Percentiles rank a stretch among this genome's conserved stretches.
These are phyloP conservation scores for Epicoccum sorghinum DNA, from an alignment of 2,329 filamentous ascomycete species.

Conservation along the genomic window DNA sequence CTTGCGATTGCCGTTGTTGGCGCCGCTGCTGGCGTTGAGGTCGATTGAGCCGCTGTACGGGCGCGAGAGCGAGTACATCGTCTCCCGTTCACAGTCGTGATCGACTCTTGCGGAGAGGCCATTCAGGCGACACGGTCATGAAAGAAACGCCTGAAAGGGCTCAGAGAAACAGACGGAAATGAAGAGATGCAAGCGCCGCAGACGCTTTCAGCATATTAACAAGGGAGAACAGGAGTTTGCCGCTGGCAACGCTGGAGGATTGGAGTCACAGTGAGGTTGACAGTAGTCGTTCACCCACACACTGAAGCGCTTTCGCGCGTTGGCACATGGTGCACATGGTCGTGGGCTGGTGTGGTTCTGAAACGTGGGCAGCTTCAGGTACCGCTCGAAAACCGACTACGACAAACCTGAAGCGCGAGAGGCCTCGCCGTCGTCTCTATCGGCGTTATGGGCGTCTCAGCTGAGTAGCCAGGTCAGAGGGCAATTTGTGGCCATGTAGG, in stretches of 20 bases:
- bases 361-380: slow-evolving; percentile 46
- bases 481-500: neutral
- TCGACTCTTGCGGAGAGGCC: slow-evolving; percentile 46
- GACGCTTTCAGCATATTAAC: slow-evolving; percentile 47
- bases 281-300: slow-evolving; percentile 33
- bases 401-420: slow-evolving; percentile 47
- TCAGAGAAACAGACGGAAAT: slow-evolving; percentile 37
- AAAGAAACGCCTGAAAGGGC: slow-evolving; percentile 37
- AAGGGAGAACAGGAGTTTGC: slow-evolving; percentile 32
- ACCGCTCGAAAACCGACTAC: slow-evolving; percentile 43
- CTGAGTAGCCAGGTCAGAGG: neutral
- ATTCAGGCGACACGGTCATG: slow-evolving; percentile 45
- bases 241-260: slow-evolving; percentile 30
- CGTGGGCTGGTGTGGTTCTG: slow-evolving; percentile 40
- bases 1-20: slow-evolving; percentile 27
- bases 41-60: slow-evolving; percentile 38
- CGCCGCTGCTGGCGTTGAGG: slow-evolving; percentile 20
- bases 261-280: slow-evolving; percentile 31
- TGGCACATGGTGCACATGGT: slow-evolving; percentile 43
- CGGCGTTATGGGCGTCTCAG: slow-evolving; percentile 41
- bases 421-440: slow-evolving; percentile 37
- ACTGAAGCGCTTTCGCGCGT: slow-evolving; percentile 41
- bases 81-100: slow-evolving; percentile 47
- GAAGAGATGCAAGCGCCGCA: slow-evolving; percentile 38
- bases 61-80: slow-evolving; percentile 48